phyloP scores from a whole-genome alignment of 1,284 basidiomycete species.

The Schizophyllum amplum region DNA sequence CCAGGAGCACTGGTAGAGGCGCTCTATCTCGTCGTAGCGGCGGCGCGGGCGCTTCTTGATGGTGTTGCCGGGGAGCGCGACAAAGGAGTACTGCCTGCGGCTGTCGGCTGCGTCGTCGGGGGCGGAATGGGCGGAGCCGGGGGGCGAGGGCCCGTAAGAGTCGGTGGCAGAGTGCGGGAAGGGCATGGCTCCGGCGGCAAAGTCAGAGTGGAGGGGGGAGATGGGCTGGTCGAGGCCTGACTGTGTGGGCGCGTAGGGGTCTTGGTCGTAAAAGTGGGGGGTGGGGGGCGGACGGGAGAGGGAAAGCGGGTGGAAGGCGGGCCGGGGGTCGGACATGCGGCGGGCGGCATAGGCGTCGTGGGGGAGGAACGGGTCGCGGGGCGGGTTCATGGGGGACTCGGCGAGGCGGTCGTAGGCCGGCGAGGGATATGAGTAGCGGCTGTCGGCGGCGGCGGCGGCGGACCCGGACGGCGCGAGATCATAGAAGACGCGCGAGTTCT shows the following conservation, averaged over 20 bases:
- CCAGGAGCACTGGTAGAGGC: slow-evolving; percentile 82
- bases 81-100: slow-evolving; percentile 73
- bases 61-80: slow-evolving; percentile 68
- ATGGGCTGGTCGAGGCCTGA: slow-evolving; percentile 20
- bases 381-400: background rate
- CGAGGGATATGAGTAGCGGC: slow-evolving; percentile 14
- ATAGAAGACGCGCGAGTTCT: background rate
- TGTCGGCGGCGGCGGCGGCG: slow-evolving; percentile 23
- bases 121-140: slow-evolving; percentile 47
- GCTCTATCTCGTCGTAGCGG: slow-evolving; percentile 86
- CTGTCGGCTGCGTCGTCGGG: slow-evolving; percentile 21
- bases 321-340: slow-evolving; percentile 55
- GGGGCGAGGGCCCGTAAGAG: slow-evolving; percentile 47
- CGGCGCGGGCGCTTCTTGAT: slow-evolving; percentile 78
- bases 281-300: slow-evolving; percentile 15
- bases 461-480: slow-evolving; percentile 7
- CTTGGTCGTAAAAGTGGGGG: slow-evolving; percentile 18
- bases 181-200: slow-evolving; percentile 31
- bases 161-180: slow-evolving; percentile 29
- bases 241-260: slow-evolving; percentile 36
- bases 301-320: slow-evolving; percentile 16
- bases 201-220: slow-evolving; percentile 26
- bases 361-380: slow-evolving; percentile 1
- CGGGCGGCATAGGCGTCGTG: slow-evolving; percentile 32
- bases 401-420: slow-evolving; percentile 13